Base-by-base conservation (phyloP, 345 rosid genomes). In the Eucalyptus brandiana region DNA sequence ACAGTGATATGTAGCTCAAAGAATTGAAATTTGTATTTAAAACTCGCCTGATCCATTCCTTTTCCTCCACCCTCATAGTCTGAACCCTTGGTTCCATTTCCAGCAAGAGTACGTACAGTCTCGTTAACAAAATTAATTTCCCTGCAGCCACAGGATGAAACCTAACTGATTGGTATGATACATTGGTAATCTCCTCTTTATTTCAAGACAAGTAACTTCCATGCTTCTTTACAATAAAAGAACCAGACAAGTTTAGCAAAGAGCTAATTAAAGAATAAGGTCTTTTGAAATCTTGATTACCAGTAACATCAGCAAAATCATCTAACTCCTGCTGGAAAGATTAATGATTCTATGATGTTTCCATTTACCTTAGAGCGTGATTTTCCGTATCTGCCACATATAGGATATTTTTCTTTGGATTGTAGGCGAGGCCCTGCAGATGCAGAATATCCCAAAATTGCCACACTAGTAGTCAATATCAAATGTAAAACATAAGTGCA, bases 301-400 rank as follows among this genome's bases (percentile, higher is more conserved):
- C 83, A 50, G 28, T 26, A 49, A 18, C 40, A 51, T 51, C 42
- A 86, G 45, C 45, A 53, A 86, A 86, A 86, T 62, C 30, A 18
- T n/a, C 89, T 65, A 76, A 76, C 47, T 40, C 47, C 17, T 76
- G 47, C 47, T 40, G 85, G 51, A 87, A 62, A 45, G 45, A 34
- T 49, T 32, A 8, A 54, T 62, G 34, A 28, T 72, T n/a, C 67
- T 89, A 49, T 86, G 50, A 89, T 88, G 86, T 80, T 56, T 21
- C 69, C n/a, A 86, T 89, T 37, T 90, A 95, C 99, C 99, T 96
- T 93, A 97, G 91, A 92, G 99, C 99, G 92, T 97, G 99, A 90
- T 96, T 97, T 93, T 97, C 99, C 4, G 99, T 97, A 91, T 97
- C 99, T 53, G 98, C 99, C 87, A 97, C 97, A 92, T 96, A 97